Base-by-base conservation (phyloP, 2,329 filamentous ascomycete genomes). In the Pyricularia sp. region DNA sequence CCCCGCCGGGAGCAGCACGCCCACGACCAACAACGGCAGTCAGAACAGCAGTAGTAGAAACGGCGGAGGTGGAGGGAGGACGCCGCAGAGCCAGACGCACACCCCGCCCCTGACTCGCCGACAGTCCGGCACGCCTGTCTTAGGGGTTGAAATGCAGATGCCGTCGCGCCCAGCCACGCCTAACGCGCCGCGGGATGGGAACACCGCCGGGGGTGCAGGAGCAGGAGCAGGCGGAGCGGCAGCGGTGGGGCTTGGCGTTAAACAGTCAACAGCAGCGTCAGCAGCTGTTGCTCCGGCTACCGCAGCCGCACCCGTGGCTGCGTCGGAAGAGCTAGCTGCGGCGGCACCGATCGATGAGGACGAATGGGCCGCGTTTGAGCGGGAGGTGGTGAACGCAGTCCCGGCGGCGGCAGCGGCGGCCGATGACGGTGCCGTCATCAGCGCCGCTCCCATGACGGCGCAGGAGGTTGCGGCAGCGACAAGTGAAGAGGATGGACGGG, bases 311-410 rank as follows among this genome's bases (percentile, higher is more conserved):
- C 33, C 33, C 12, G 61, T 72, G 30, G 23, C 42, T n/a, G 42
- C 65, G 4, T 25, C 65, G 9, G 64, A 4, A 76, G 9, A 80
- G 83, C 6, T 65, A 33, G 31, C 30, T 23, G 59, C 64, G 26
- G 23, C 23, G 17, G 50, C 65, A 3, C 79, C 80, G 59, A 79
- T 92, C 10, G 88, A 94, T 76, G 92, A 97, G 75, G 87, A 90
- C 68, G 92, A 95, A 78, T 95, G 92, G 91, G 90, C 92, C 1
- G 92, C 92, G 10, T 96, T 97, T 76, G 90, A 97, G 76, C 91
- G 91, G 2, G 92, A 97, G 12, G 73, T 79, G 4, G 70, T 78
- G 68, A 88, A 97, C 69, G 90, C 88, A 9, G 42, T 50, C 20
- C 42, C 42, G 20, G 75, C 75, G 23, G 79, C 81, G 17, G 70